phyloP scores from a whole-genome alignment of 2,329 filamentous ascomycete species.

The Colletotrichum lentis region DNA sequence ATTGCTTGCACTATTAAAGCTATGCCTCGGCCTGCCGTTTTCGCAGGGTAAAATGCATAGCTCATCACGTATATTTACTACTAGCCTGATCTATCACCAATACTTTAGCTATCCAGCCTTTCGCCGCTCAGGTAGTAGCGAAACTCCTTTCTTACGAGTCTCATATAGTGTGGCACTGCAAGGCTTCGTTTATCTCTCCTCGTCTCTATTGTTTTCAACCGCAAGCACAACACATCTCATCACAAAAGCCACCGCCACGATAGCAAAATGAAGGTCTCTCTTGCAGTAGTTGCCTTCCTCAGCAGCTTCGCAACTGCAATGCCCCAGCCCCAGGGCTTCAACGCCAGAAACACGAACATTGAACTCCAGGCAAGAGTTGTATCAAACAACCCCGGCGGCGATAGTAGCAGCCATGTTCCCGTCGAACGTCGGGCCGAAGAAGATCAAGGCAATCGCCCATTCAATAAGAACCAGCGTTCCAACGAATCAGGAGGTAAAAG shows the following conservation, averaged over 20 bases:
- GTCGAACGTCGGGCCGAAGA: background rate
- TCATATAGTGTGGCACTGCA: too few species aligned
- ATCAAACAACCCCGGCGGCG: background rate
- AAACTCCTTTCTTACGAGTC: too few species aligned
- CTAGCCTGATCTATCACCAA: background rate
- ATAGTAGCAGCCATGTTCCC: background rate
- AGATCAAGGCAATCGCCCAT: background rate
- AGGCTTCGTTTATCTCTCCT: background rate
- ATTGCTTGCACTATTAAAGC: too few species aligned
- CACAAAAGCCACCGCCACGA: background rate
- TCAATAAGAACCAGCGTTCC: background rate
- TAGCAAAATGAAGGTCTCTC: background rate
- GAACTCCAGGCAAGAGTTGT: background rate
- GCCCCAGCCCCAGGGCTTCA: background rate
- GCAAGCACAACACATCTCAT: background rate
- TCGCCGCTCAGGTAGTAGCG: constrained; percentile 4
- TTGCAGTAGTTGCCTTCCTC: background rate
- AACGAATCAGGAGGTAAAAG: background rate
- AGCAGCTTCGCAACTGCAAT: background rate
- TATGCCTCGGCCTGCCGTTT: too few species aligned
- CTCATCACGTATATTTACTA: background rate
- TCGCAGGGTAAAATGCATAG: background rate
- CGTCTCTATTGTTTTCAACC: background rate
- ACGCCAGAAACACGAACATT: background rate
- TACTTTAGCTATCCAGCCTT: background rate